Percentiles rank a stretch among this genome's conserved stretches.
phyloP scores from a whole-genome alignment of 73 alveolate genomes.

The Symbiodinium pilosum region DNA sequence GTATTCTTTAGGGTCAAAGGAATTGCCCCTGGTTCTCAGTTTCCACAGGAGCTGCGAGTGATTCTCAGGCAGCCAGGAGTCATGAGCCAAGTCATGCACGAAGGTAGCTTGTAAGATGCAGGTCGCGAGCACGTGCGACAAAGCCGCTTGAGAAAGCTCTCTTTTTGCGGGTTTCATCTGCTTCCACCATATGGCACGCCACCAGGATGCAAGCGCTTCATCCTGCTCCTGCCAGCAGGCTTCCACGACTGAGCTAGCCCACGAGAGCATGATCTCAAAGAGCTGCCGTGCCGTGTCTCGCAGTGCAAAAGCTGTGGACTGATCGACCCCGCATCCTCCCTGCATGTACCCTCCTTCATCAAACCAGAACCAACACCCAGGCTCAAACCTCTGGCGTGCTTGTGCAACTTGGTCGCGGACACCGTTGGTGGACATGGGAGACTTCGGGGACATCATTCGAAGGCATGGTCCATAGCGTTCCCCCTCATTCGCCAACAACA shows the following conservation, averaged over 20 bases:
- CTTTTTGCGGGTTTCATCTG: neutral
- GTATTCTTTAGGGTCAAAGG: neutral
- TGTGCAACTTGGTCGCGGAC: neutral
- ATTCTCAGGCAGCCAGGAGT: neutral
- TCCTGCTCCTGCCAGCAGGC: neutral
- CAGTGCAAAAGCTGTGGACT: neutral
- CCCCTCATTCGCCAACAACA: neutral
- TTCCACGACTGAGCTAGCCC: neutral
- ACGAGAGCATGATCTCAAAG: neutral
- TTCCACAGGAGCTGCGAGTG: neutral
- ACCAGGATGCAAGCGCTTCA: neutral
- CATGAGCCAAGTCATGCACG: neutral
- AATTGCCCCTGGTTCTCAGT: neutral
- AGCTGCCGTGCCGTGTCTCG: neutral
- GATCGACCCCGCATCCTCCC: neutral
- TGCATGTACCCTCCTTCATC: neutral
- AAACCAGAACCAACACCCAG: neutral
- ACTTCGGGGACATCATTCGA: neutral
- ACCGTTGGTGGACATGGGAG: no score
- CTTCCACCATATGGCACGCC: neutral
- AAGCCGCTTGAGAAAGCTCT: neutral
- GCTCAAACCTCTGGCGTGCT: no score
- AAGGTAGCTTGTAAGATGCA: neutral
- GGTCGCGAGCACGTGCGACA: neutral
- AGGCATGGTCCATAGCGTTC: neutral